Evolutionary conservation across 2,329 filamentous ascomycete species (phyloP).

Genomic region (Colletotrichum sp.): DNA sequence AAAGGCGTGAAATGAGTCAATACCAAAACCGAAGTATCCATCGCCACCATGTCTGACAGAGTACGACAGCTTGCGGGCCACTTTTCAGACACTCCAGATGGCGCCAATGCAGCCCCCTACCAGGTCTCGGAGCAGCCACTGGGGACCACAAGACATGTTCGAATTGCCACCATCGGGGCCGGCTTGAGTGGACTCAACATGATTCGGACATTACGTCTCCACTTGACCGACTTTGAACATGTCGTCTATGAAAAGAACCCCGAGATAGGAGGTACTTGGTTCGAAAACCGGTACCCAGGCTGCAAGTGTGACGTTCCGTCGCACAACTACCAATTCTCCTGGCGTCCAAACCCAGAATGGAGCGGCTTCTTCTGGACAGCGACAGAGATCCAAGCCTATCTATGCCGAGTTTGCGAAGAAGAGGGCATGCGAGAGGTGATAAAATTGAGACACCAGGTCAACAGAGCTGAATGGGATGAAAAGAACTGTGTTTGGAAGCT

Average conservation of each 20-base stretch:
- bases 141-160: neutral
- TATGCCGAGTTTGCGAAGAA: constrained; percentile 49
- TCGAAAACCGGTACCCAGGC: constrained; percentile 62
- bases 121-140: neutral
- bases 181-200: constrained; percentile 30
- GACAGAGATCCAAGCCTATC: constrained; percentile 59
- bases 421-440: constrained; percentile 46
- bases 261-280: constrained; percentile 61
- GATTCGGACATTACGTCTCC: constrained; percentile 44
- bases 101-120: neutral
- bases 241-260: constrained; percentile 60
- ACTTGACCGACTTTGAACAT: constrained; percentile 45
- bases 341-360: constrained; percentile 63
- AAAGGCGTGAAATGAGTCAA: neutral
- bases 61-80: neutral
- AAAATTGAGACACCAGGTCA: constrained; percentile 44
- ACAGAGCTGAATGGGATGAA: constrained; percentile 48
- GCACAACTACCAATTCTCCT: constrained; percentile 67
- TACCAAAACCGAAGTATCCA: neutral
- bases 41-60: neutral
- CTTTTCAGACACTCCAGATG: neutral
- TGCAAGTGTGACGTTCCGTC: constrained; percentile 59
- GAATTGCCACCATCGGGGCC: constrained; percentile 29
- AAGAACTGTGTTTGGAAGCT: constrained; percentile 44
- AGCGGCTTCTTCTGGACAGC: constrained; percentile 59